Conservation (phyloP, 2,329 filamentous ascomycete species). For the Seiridium unicorne region DNA sequence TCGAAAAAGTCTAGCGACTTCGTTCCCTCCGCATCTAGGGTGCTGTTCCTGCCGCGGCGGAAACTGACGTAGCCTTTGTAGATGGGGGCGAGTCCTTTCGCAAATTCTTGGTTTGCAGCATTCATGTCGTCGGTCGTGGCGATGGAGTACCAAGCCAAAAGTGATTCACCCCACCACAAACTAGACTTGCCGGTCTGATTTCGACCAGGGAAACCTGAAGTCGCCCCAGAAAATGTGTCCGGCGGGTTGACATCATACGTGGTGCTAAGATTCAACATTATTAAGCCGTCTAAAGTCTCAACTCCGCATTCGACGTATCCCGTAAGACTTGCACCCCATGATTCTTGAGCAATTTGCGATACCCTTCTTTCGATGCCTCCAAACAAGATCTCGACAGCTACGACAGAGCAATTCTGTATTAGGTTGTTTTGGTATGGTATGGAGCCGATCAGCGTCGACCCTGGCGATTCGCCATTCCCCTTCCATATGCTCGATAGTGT, state of each 20-base stretch:
- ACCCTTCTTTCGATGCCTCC: no score
- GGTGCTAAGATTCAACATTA: no score
- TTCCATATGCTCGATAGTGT: slow-evolving; percentile 9
- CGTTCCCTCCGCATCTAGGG: slow-evolving; percentile 7
- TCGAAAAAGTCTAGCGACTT: slow-evolving; percentile 12
- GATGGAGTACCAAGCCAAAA: slow-evolving; percentile 9
- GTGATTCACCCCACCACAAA: slow-evolving; percentile 13
- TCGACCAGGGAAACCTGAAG: slow-evolving; percentile 6
- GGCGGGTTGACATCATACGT: no score
- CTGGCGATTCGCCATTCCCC: not conserved
- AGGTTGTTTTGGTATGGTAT: no score
- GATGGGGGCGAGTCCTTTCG: not conserved
- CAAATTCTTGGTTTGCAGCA: not conserved
- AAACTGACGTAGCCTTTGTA: not conserved
- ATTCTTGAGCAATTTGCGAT: no score
- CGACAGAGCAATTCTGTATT: no score
- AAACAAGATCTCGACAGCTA: no score
- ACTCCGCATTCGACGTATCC: no score
- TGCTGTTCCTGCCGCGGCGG: not conserved
- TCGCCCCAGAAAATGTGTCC: no score
- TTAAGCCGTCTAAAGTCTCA: no score
- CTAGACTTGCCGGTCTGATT: slow-evolving; percentile 10
- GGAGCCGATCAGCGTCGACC: no score
- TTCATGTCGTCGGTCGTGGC: slow-evolving; percentile 8
- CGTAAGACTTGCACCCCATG: no score